phyloP scores from a whole-genome alignment of 2,329 filamentous ascomycete genomes.

The Lecanosticta acicola region DNA sequence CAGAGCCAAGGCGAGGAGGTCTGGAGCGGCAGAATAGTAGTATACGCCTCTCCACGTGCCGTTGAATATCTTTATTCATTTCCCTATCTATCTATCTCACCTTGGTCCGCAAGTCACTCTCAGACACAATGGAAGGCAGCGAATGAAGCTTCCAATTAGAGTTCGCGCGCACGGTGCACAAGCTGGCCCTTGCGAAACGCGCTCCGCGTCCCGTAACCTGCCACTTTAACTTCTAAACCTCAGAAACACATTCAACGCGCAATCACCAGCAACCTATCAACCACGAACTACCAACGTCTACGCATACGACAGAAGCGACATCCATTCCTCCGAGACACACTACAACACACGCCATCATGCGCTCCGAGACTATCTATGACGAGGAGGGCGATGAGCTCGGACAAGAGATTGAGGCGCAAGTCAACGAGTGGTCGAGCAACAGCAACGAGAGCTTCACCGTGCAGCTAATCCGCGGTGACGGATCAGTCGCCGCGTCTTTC shows the following conservation, averaged over 20 bases:
- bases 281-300: no score
- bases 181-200: neutral
- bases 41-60: no score
- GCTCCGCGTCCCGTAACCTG: neutral
- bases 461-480: constrained; percentile 51
- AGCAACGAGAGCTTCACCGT: constrained; percentile 60
- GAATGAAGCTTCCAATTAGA: no score
- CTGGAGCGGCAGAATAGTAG: constrained; percentile 3
- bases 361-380: constrained; percentile 1
- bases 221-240: no score
- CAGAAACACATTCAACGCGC: no score
- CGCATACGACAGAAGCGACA: no score
- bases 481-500: constrained; percentile 50
- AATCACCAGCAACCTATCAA: no score
- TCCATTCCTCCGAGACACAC: no score
- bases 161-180: neutral
- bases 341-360: neutral
- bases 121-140: no score
- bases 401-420: constrained; percentile 24
- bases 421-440: constrained; percentile 47
- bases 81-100: no score
- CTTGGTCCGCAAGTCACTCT: no score
- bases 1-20: constrained; percentile 13
- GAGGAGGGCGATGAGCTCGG: constrained; percentile 25
- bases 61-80: no score